Base-by-base conservation (phyloP, 345 rosid species). In the Luvunga scandens region DNA sequence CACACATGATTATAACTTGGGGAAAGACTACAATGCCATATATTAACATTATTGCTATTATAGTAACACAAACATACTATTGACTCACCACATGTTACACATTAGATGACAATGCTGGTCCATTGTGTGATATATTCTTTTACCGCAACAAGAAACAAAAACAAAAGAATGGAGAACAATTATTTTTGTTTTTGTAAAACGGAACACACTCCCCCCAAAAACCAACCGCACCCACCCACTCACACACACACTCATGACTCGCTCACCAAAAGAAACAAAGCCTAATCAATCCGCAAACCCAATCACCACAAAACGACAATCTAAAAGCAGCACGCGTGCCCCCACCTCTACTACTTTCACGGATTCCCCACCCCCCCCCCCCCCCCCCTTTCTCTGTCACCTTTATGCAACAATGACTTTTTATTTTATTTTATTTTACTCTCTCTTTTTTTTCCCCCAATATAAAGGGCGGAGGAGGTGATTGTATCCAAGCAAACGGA, bases 321-420 rank as follows among this genome's bases (percentile, higher is more conserved):
- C 42, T 50, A 53, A 87, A 78, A 82, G 92, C 63, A 84, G 88
- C 98, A 93, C 95, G 98, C 98, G 94, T 93, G 95, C 88, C 67
- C 66, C 66, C 66, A 9, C 34, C 38, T 66, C 4, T 66, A 31
- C 42, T 48, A 57, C 88, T 85, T 86, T 86, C 78, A 10, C 85
- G 85, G 90, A 90, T 88, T 90, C 94, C 74, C 45, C 24, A 38
- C 27, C 21, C 24, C 63, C 63, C 19, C n/a, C 45, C 24, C 48
- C 27, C 21, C 24, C 63, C 63, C 19, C n/a, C 63, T 42, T 19
- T 80, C 50, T 65, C 19, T 33, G 4, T 53, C 39, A 61, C 27
- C 73, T 65, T 77, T 30, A 16, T n/a, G 24, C 39, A 56, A 42
- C 25, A 63, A 22, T 64, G 14, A 62, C 56, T 30, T 75, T 55